Evolutionary conservation across 2,329 filamentous ascomycete genomes (phyloP).

Genomic region (Alternaria consortialis): DNA sequence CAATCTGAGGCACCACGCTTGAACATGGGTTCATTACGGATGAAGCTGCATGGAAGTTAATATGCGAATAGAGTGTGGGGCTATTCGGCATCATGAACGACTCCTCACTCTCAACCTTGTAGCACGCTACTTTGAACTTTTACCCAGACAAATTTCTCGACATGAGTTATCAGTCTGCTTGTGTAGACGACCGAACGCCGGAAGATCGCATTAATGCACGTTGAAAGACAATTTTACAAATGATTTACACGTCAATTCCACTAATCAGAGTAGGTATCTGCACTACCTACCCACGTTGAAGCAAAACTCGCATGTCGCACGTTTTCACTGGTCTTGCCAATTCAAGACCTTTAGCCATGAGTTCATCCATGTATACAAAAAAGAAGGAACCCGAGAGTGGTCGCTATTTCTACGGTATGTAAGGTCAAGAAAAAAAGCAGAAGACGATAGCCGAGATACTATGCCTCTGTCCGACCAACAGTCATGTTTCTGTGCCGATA

Average conservation of each 20-base stretch:
- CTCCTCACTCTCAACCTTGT: neutral
- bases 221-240: neutral
- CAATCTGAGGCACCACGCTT: neutral
- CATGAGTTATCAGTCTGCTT: no score
- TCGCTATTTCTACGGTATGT: no score
- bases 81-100: neutral
- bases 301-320: neutral
- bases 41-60: slow-evolving; percentile 2
- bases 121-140: neutral
- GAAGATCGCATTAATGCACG: neutral
- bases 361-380: neutral
- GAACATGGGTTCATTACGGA: neutral
- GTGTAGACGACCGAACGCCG: neutral
- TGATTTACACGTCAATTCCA: neutral
- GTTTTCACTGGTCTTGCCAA: no score
- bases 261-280: neutral
- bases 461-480: no score
- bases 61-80: slow-evolving; percentile 16
- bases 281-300: neutral
- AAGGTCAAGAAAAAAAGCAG: neutral
- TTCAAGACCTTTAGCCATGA: neutral
- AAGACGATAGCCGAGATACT: no score
- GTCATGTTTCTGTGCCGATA: no score
- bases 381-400: no score
- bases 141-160: neutral